Evolutionary conservation across 768 basidiomycete genomes (phyloP).

Genomic region (Baorangia bicolor): DNA sequence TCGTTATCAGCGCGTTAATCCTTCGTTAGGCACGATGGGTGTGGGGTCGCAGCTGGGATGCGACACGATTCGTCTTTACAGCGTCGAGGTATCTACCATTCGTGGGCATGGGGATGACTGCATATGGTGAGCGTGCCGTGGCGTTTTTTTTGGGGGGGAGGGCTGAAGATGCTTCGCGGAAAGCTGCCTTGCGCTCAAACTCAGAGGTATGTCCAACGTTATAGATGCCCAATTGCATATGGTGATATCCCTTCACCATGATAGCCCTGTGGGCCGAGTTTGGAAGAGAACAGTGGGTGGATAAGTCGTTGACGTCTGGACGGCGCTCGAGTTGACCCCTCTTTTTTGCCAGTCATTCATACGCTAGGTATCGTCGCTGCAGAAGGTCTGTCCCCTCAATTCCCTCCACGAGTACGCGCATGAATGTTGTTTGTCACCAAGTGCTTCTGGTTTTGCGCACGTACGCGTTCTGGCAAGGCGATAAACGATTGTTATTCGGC

Average conservation of each 20-base stretch:
- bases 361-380: slow-evolving; percentile 5
- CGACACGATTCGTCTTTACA: slow-evolving; percentile 13
- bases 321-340: not conserved
- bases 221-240: not conserved
- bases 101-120: slow-evolving; percentile 7
- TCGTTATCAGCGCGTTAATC: not conserved
- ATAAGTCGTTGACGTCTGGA: not conserved
- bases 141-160: not conserved
- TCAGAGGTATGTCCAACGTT: slow-evolving; percentile 5
- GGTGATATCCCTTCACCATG: not conserved
- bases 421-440: not conserved
- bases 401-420: not conserved
- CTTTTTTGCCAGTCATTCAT: slow-evolving; percentile 9
- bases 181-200: slow-evolving; percentile 5
- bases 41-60: slow-evolving; percentile 18
- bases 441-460: slow-evolving; percentile 20
- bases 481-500: slow-evolving; percentile 10
- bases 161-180: not conserved
- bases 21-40: slow-evolving; percentile 15
- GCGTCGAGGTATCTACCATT: slow-evolving; percentile 24
- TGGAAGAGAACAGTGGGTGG: slow-evolving; percentile 12
- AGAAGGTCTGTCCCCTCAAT: not conserved
- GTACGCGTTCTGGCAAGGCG: slow-evolving; percentile 19
- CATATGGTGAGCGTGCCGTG: slow-evolving; percentile 8
- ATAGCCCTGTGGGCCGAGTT: not conserved